Conservation (phyloP, 1,284 basidiomycete species). For the Marasmius fiardii region DNA sequence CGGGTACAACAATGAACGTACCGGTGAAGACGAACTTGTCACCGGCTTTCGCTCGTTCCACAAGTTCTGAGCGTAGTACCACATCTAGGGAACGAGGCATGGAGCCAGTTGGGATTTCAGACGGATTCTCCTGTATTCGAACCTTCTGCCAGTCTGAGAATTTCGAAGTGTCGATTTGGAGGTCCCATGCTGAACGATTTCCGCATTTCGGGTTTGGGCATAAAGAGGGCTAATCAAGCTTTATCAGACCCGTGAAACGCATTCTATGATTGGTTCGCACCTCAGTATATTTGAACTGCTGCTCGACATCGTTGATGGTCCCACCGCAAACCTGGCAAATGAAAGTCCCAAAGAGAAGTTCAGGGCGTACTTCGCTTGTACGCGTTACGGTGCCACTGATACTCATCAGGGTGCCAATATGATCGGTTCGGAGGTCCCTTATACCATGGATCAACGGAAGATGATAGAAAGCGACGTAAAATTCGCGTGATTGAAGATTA, state of each 20-base stretch:
- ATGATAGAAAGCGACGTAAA: conserved; percentile 94
- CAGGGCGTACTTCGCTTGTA: conserved; percentile 96
- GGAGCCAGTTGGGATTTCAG: conserved; percentile 97
- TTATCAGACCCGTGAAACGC: background rate
- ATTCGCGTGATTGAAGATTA: conserved; percentile 90
- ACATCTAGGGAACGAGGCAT: conserved; percentile 98
- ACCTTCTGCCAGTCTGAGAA: conserved; percentile 99
- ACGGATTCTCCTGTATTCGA: conserved; percentile 97
- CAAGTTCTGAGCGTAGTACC: conserved; percentile 91
- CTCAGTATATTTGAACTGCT: conserved; percentile 99
- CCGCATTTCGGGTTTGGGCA: conserved; percentile 94
- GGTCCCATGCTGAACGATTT: conserved; percentile 88
- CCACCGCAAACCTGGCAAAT: conserved; percentile 88
- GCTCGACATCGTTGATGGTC: conserved; percentile 92
- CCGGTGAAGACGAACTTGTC: conserved; percentile 99
- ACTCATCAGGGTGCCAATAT: conserved; percentile 89
- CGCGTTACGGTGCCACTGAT: conserved; percentile 97
- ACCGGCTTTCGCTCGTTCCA: conserved; percentile 97
- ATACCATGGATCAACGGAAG: conserved; percentile 94
- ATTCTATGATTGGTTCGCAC: conserved; percentile 44
- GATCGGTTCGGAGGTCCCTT: conserved; percentile 90
- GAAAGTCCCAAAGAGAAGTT: conserved; percentile 92
- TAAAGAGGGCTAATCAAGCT: conserved; percentile 67
- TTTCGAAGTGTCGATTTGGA: conserved; percentile 94
- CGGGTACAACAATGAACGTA: conserved; percentile 97